These are phyloP conservation scores for Pezicula rhizophila DNA, from an alignment of 2,329 filamentous ascomycete genomes.

Conservation along the genomic window DNA sequence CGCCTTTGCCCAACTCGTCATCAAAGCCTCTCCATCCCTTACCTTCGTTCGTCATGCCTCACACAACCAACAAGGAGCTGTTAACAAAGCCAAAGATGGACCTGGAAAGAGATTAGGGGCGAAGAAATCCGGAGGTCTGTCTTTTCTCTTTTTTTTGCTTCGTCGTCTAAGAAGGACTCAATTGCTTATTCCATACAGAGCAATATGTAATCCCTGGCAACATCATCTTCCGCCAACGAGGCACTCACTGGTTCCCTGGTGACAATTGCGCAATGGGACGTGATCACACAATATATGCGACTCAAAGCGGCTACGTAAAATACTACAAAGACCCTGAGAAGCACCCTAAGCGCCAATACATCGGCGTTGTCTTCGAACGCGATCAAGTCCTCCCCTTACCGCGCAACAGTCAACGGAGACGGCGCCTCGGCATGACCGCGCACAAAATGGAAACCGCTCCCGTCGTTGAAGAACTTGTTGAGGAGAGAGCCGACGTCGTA, in stretches of 20 bases:
- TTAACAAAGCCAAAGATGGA: constrained; percentile 65
- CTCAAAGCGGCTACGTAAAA: constrained; percentile 82
- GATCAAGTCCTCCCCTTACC: constrained; percentile 74
- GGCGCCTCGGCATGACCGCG: constrained; percentile 69
- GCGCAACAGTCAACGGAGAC: constrained; percentile 63
- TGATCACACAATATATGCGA: constrained; percentile 92
- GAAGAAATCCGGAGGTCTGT: constrained; percentile 80
- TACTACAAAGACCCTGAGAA: constrained; percentile 86
- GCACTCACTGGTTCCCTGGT: constrained; percentile 88
- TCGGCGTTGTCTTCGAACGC: constrained; percentile 85
- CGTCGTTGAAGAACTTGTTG: constrained; percentile 3
- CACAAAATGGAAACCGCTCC: constrained; percentile 35
- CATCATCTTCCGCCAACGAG: constrained; percentile 96
- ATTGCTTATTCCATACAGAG: constrained; percentile 42
- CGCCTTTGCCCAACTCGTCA: constrained; percentile 21
- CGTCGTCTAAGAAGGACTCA: background rate
- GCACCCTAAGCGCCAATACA: constrained; percentile 87
- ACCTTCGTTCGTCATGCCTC: constrained; percentile 25
- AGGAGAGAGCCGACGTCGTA: constrained; percentile 8
- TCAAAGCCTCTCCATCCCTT: constrained; percentile 11
- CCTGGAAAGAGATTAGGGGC: constrained; percentile 85
- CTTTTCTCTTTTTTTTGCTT: background rate
- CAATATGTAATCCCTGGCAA: constrained; percentile 93
- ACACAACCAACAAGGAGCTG: constrained; percentile 57
- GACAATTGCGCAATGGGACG: constrained; percentile 94